Percentiles rank a stretch among this genome's conserved stretches.
phyloP scores from a whole-genome alignment of 2,329 filamentous ascomycete species.

The Penicillium sp. region DNA sequence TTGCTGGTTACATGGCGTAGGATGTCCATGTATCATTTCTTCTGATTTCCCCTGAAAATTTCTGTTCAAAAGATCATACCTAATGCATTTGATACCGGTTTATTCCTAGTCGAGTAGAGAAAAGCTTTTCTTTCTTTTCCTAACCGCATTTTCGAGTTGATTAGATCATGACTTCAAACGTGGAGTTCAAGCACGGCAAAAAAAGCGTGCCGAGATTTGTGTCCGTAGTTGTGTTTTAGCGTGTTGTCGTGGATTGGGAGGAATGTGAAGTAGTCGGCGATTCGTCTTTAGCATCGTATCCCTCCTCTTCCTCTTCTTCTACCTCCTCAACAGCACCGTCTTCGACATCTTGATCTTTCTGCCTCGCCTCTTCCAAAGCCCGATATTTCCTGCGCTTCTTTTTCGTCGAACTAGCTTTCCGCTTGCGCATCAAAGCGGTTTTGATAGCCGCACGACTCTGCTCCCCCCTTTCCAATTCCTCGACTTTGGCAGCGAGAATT shows the following conservation, averaged over 20 bases:
- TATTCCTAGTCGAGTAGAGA: background rate
- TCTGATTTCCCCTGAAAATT: background rate
- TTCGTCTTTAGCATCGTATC: background rate
- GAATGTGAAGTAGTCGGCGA: background rate
- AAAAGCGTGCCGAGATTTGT: background rate
- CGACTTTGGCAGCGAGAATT: constrained; percentile 72
- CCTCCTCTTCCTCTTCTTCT: constrained; percentile 9
- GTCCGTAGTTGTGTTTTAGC: background rate
- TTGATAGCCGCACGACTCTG: constrained; percentile 79
- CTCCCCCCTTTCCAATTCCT: constrained; percentile 68
- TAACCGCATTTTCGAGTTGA: background rate
- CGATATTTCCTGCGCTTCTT: constrained; percentile 45
- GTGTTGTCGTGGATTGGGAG: background rate
- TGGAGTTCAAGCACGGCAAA: background rate
- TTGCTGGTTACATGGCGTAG: constrained; percentile 45
- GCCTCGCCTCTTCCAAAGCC: constrained; percentile 28
- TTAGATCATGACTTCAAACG: background rate
- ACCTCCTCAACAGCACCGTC: constrained; percentile 12
- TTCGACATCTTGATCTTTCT: constrained; percentile 9
- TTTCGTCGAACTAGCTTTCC: constrained; percentile 42
- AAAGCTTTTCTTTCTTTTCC: background rate
- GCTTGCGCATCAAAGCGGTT: constrained; percentile 69
- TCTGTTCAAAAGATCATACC: background rate
- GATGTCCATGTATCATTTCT: constrained; percentile 1
- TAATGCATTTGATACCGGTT: constrained; percentile 6